These are phyloP conservation scores for Solanum sejunctum DNA, from an alignment of 257 asterid genomes.

Conservation along the genomic window DNA sequence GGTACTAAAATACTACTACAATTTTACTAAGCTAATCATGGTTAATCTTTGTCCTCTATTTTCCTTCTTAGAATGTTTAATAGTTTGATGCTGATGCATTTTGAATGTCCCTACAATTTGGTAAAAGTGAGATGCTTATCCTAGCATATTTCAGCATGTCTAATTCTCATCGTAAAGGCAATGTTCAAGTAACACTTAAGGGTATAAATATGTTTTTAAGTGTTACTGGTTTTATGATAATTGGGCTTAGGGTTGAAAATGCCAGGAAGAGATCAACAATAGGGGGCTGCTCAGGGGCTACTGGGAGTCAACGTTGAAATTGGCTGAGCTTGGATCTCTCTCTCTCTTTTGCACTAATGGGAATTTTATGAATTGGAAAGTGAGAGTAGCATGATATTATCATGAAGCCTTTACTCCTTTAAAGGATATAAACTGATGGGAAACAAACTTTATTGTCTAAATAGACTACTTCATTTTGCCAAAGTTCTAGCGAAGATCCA, in stretches of 20 bases:
- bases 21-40: not conserved
- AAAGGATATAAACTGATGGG: not conserved
- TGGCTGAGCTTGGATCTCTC: no score
- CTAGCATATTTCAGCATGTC: not conserved
- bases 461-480: not conserved
- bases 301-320: not conserved
- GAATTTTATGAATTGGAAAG: not conserved
- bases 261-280: not conserved
- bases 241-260: not conserved
- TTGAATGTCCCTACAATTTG: not conserved
- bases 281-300: not conserved
- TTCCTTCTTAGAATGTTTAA: not conserved
- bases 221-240: not conserved
- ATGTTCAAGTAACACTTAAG: not conserved
- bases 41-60: not conserved
- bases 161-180: not conserved
- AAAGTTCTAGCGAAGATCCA: not conserved
- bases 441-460: not conserved
- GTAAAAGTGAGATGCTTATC: not conserved
- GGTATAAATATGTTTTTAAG: not conserved
- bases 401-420: not conserved
- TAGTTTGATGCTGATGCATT: not conserved
- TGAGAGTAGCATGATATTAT: not conserved
- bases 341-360: not conserved
- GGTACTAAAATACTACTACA: slow-evolving; percentile 21